A percentile compares a stretch with the other conserved stretches of the same genome.
Evolutionary conservation across 805 yeast species (phyloP).

Genomic region (Saccharomyces kudriavzevii): DNA sequence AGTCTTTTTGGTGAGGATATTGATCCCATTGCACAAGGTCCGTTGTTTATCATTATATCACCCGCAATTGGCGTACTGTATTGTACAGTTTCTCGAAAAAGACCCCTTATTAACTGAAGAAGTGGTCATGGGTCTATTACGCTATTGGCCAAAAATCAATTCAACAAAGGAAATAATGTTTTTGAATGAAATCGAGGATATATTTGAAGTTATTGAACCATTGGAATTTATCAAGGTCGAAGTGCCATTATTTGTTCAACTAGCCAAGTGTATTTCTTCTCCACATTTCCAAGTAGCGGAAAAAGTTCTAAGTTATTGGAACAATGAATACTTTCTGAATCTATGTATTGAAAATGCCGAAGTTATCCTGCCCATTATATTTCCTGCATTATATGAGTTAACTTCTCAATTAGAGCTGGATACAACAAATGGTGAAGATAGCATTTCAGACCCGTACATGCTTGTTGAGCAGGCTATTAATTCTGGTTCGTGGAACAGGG

Average conservation of each 20-base stretch:
- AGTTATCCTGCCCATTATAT: slow-evolving; percentile 83
- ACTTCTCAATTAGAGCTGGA: slow-evolving; percentile 39
- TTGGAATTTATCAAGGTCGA: slow-evolving; percentile 84
- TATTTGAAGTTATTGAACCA: slow-evolving; percentile 93
- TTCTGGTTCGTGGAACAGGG: slow-evolving; percentile 81
- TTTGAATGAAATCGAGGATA: slow-evolving; percentile 91
- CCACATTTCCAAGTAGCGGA: slow-evolving; percentile 97
- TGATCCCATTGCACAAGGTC: slow-evolving; percentile 88
- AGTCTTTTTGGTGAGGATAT: slow-evolving; percentile 73
- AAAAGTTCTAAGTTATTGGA: slow-evolving; percentile 88
- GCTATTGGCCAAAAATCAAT: slow-evolving; percentile 95
- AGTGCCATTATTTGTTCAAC: slow-evolving; percentile 87
- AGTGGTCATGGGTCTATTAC: slow-evolving; percentile 85
- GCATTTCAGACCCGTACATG: slow-evolving; percentile 29
- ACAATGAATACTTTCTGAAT: slow-evolving; percentile 85
- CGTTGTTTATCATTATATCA: slow-evolving; percentile 84
- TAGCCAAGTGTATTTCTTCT: slow-evolving; percentile 86
- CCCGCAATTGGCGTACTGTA: slow-evolving; percentile 94
- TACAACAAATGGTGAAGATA: slow-evolving; percentile 21
- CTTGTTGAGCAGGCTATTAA: slow-evolving; percentile 34
- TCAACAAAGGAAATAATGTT: slow-evolving; percentile 95
- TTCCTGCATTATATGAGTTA: slow-evolving; percentile 81
- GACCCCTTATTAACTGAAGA: slow-evolving; percentile 90
- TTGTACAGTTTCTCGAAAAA: slow-evolving; percentile 91
- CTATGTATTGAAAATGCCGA: slow-evolving; percentile 89